Base-by-base conservation (phyloP, 1,139 yeast genomes). In the Scheffersomyces quercinus region DNA sequence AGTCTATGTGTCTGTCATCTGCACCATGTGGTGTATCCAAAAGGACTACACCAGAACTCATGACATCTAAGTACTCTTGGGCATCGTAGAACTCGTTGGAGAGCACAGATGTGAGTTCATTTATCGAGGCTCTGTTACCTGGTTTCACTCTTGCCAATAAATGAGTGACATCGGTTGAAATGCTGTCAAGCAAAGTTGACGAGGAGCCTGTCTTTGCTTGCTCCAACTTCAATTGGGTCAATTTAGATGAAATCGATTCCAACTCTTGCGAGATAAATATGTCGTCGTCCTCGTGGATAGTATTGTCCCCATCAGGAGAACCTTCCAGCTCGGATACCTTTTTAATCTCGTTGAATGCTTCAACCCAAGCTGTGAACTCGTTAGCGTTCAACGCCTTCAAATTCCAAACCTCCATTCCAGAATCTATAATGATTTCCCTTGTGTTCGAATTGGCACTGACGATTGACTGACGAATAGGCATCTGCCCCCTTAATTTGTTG, bases 321-420 rank as follows among this genome's bases (percentile, higher is more conserved):
- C 41, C 24, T 11, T 31, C 44, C 34, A 46, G 51, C 6, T 50
- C 53, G 28, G 53, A 50, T 4, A 54, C 48, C 39, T 55, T 60
- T 46, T 74, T 74, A 39, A 81, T 66, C 34, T 67, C 66, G 53
- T 83, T 82, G 51, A 90, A 77, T 0, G 96, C 96, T 39, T 82
- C 77, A 8, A 87, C 81, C 99, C 99, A 93, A 8, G 81, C 75
- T 36, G 80, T 77, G 74, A 90, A 93, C 52, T 88, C 93, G 4
- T 74, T 71, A 12, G 65, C 65, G 44, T 77, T 81, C 36, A 77
- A 67, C 0, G 97, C 88, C 55, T 86, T 87, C 50, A 93, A 71
- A 39, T 82, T 83, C 99, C 99, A 93, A 12, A 88, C 83, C 61
- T 93, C 99, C 83, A 93, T 85, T 2, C 99, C 99, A 0, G 97